These are phyloP conservation scores for Colletotrichum kahawae DNA, from an alignment of 2,329 filamentous ascomycete genomes.

Conservation along the genomic window DNA sequence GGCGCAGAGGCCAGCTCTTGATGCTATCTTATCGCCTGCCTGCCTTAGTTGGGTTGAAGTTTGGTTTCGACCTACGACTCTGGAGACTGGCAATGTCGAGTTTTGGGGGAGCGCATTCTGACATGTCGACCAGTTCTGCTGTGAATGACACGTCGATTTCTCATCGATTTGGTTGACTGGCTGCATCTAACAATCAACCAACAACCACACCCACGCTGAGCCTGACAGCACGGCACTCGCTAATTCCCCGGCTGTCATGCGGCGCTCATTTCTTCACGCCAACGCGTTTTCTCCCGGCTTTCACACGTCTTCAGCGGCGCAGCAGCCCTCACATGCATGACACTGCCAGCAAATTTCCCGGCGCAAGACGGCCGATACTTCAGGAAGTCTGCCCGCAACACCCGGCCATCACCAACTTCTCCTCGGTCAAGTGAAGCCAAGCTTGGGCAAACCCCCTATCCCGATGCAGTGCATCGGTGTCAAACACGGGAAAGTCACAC, in stretches of 20 bases:
- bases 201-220: not conserved
- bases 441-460: not conserved
- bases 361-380: not conserved
- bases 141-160: not conserved
- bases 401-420: not conserved
- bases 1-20: not conserved
- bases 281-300: not conserved
- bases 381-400: not conserved
- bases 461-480: not conserved
- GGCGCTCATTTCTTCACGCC: not conserved
- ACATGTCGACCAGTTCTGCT: not conserved
- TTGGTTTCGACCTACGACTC: not conserved
- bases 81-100: not conserved
- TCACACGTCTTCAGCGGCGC: not conserved
- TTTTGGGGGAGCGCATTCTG: not conserved
- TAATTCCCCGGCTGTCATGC: not conserved
- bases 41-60: not conserved
- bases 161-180: not conserved
- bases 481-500: not conserved
- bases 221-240: constrained; percentile 2
- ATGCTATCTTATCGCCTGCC: not conserved
- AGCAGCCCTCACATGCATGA: not conserved
- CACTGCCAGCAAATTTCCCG: not conserved
- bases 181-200: not conserved
- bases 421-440: not conserved